A percentile compares a stretch with the other conserved stretches of the same genome.
These are phyloP conservation scores for Phytopythium delawarense DNA, from an alignment of 352 stramenopile genomes.

Conservation along the genomic window DNA sequence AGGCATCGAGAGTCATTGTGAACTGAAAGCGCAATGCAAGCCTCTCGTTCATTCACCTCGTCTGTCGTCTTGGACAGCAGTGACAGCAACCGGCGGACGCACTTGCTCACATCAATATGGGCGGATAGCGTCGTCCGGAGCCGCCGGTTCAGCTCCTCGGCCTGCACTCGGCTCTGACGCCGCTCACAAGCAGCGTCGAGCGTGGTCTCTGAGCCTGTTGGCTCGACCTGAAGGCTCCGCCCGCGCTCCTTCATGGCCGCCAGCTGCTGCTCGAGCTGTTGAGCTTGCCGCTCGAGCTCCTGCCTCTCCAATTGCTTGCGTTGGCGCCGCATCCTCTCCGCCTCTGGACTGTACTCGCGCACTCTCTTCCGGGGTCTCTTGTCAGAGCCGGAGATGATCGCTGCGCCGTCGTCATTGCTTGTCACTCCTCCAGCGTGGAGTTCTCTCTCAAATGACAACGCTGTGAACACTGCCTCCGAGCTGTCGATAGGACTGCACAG, in stretches of 20 bases:
- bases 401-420: not conserved
- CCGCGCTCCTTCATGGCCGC: not conserved
- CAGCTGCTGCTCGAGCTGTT: not conserved
- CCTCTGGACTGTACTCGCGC: not conserved
- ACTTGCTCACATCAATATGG: not conserved
- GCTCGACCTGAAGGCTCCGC: not conserved
- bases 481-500: too few species aligned
- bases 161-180: not conserved
- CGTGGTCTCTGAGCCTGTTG: too few species aligned
- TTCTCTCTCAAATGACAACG: not conserved
- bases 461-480: too few species aligned
- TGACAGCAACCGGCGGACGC: not conserved
- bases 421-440: not conserved
- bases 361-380: not conserved
- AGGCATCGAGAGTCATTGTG: not conserved
- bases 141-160: not conserved
- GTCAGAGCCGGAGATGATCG: not conserved
- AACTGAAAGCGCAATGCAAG: not conserved
- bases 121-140: not conserved
- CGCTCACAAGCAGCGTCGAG: not conserved
- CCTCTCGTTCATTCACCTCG: not conserved
- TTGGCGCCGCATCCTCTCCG: not conserved
- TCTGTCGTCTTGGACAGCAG: not conserved
- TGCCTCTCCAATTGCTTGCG: not conserved
- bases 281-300: not conserved